Percentiles rank a stretch among this genome's conserved stretches.
phyloP scores from a whole-genome alignment of 1,284 basidiomycete genomes.

The Meripilus lineatus region DNA sequence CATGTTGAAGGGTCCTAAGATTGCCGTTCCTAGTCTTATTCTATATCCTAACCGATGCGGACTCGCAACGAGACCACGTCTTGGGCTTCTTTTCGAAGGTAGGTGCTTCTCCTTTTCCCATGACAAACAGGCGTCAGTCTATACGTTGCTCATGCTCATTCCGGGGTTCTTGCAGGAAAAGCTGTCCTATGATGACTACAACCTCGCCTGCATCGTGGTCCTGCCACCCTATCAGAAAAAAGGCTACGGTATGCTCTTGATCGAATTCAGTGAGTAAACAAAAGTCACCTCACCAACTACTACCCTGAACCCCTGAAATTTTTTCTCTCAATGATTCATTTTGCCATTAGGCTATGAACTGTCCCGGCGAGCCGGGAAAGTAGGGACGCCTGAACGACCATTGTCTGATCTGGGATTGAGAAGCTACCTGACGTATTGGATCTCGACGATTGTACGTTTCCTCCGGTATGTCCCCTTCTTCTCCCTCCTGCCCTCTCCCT shows the following conservation, averaged over 20 bases:
- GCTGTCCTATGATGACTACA: conserved; percentile 93
- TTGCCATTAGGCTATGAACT: conserved; percentile 77
- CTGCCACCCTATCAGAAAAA: conserved; percentile 90
- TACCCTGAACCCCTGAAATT: no score
- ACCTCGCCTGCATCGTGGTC: conserved; percentile 94
- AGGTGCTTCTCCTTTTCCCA: conserved; percentile 3
- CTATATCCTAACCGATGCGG: conserved; percentile 89
- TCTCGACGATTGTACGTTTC: conserved; percentile 78
- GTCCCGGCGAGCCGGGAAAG: conserved; percentile 69
- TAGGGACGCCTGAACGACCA: conserved; percentile 94
- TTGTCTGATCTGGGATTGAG: conserved; percentile 89
- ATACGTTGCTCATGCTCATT: no score
- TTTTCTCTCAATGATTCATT: neutral
- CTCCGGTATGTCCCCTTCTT: conserved; percentile 68
- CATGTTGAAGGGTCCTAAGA: no score
- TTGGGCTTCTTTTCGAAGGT: conserved; percentile 97
- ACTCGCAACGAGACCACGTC: conserved; percentile 71
- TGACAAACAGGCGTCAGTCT: conserved; percentile 2
- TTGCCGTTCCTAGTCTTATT: conserved; percentile 64
- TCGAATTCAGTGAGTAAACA: conserved; percentile 86
- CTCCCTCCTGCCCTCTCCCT: no score
- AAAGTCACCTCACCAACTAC: conserved; percentile 1
- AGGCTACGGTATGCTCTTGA: conserved; percentile 93
- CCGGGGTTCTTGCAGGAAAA: no score
- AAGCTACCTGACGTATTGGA: conserved; percentile 93